A percentile compares a stretch with the other conserved stretches of the same genome.
These are phyloP conservation scores for Berberis vulgaris DNA, from an alignment of 164 flowering plant genomes.

Conservation along the genomic window DNA sequence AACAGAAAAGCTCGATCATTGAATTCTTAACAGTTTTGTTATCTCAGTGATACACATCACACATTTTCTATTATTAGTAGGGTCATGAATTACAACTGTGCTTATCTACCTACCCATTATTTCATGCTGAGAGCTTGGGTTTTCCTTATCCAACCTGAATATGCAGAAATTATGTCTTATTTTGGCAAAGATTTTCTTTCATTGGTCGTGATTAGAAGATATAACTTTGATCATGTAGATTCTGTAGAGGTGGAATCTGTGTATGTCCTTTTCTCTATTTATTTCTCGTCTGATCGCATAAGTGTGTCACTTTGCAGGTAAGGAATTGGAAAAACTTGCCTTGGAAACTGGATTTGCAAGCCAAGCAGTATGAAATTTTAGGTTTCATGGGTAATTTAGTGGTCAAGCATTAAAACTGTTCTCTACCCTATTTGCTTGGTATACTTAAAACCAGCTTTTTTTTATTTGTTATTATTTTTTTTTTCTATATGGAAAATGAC, in stretches of 20 bases:
- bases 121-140: background rate
- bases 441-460: no score
- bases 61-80: background rate
- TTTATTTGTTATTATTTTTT: no score
- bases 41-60: background rate
- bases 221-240: background rate
- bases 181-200: no score
- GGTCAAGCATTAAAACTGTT: conserved; percentile 38
- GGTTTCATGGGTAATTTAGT: conserved; percentile 89
- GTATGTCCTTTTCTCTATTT: background rate
- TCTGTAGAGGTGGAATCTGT: background rate
- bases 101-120: background rate
- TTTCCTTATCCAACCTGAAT: no score
- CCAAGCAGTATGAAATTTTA: conserved; percentile 65
- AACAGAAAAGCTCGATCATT: conserved; percentile 50
- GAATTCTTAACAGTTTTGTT: conserved; percentile 67
- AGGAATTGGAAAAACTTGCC: conserved; percentile 74
- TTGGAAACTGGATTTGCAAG: conserved; percentile 69
- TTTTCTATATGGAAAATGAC: no score
- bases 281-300: background rate
- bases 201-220: no score
- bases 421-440: no score
- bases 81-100: background rate
- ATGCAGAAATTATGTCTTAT: no score
- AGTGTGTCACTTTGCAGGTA: conserved; percentile 36